These are phyloP conservation scores for Chaetomium sp. DNA, from an alignment of 2,329 filamentous ascomycete species.

Conservation along the genomic window DNA sequence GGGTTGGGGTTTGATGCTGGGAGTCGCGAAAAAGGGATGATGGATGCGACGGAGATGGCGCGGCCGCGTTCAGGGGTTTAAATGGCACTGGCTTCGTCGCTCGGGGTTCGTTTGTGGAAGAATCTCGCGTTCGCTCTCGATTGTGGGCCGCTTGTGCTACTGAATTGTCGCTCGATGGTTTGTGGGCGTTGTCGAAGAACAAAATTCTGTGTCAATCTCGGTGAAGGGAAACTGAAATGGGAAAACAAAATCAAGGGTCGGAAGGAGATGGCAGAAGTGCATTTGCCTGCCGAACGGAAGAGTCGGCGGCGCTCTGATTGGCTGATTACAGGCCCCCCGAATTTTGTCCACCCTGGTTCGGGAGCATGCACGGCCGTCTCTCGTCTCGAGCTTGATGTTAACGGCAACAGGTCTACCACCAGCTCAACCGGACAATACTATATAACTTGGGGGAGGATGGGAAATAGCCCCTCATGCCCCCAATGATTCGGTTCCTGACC, in stretches of 20 bases:
- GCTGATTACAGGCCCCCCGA: background rate
- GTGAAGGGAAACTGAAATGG: background rate
- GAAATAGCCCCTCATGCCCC: background rate
- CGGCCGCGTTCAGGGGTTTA: no score
- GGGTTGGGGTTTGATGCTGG: background rate
- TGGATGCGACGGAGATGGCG: background rate
- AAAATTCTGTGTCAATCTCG: background rate
- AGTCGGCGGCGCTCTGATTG: background rate
- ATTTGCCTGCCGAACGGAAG: slow-evolving; percentile 7
- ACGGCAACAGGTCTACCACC: background rate
- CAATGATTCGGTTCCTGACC: slow-evolving; percentile 8
- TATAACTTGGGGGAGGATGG: background rate
- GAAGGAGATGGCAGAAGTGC: background rate
- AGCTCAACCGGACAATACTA: background rate
- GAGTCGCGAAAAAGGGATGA: background rate
- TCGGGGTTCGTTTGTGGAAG: background rate
- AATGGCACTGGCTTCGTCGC: background rate
- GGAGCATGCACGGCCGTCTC: background rate
- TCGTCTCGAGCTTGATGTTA: background rate
- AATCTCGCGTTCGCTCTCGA: background rate
- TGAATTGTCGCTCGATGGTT: no score
- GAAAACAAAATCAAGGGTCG: background rate
- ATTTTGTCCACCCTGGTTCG: background rate
- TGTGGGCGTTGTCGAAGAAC: no score
- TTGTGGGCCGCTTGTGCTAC: no score